Evolutionary conservation across 208 protist genomes (phyloP), one percentile per base, ranked within the genome.

Genomic region (Lotmaria passim): DNA sequence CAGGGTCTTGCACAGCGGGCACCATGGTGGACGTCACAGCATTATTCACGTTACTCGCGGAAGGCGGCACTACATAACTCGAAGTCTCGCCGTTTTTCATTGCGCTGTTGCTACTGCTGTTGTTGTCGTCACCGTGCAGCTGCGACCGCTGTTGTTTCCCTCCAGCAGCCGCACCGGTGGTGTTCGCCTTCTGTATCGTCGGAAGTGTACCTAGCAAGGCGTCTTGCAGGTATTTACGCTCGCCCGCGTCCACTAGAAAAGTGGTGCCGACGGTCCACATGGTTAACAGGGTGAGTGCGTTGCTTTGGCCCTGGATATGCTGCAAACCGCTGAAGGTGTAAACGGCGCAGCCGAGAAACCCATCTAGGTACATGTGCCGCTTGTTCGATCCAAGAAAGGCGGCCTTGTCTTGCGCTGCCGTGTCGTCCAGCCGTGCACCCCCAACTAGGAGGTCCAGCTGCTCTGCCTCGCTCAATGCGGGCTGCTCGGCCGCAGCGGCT

Each of bases 231-330:
- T 55, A 82, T 65, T 75, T 78, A 10, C 89, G 89, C 50, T 83
- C 61, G 6, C 78, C 83, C 24, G 81, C 73, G 51, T 88, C 89
- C 23, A 94, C 69, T 14, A 91, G 58, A 57, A 91, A 92, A 0
- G 83, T 85, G 0, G 86, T 94, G 0, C 89, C 89, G 1, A 85
- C 85, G 0, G 82, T 78, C 86, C 89, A 94, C 82, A 92, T 84
- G 56, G 80, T 83, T 26, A 94, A 81, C 58, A 86, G 68, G 50
- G 80, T 86, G 36, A 92, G 80, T 0, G 80, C 79, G 41, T 75
- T 94, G 68, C 86, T 83, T 57, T 94, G 89, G 1, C 89, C 89
- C n/a, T 83, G 73, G 10, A 92, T 59, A 61, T 92, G 86, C 61
- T 90, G 75, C 53, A 89, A 62, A 0, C 81, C 82, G 50, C 84